Evolutionary conservation across 176 grass and related monocot species (phyloP).

Genomic region (Ensete glaucum): DNA sequence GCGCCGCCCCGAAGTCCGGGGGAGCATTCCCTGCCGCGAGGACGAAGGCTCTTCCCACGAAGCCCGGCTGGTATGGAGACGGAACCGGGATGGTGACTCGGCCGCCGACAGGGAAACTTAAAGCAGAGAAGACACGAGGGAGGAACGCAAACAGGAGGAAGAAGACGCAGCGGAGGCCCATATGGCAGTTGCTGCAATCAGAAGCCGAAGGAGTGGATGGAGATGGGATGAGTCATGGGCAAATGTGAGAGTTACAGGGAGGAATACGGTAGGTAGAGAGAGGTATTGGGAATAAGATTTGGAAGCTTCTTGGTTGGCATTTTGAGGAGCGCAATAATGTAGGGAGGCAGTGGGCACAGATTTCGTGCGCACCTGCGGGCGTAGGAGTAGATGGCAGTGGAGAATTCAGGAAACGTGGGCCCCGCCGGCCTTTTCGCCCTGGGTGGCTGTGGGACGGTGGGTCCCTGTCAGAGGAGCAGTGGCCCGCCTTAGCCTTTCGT

Average conservation of each 20-base stretch:
- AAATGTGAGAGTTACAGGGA: not conserved
- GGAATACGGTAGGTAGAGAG: not conserved
- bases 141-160: slow-evolving; percentile 7
- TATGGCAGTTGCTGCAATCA: slow-evolving; percentile 8
- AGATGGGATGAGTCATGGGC: not conserved
- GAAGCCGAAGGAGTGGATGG: not conserved
- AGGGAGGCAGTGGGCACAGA: not conserved
- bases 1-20: slow-evolving; percentile 22
- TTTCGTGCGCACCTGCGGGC: no score
- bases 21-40: slow-evolving; percentile 3
- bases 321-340: not conserved
- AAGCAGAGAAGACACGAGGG: not conserved
- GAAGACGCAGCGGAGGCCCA: slow-evolving; percentile 12
- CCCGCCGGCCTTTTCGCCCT: no score
- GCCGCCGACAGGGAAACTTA: slow-evolving; percentile 21
- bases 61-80: slow-evolving; percentile 17
- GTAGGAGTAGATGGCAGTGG: no score
- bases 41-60: slow-evolving; percentile 27
- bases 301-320: not conserved
- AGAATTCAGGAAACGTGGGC: no score
- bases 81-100: slow-evolving; percentile 26
- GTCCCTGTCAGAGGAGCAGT: no score
- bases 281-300: not conserved
- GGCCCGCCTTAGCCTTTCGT: no score
- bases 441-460: no score